Conservation (phyloP, 2,329 filamentous ascomycete genomes). For the Penicillium sp. region DNA sequence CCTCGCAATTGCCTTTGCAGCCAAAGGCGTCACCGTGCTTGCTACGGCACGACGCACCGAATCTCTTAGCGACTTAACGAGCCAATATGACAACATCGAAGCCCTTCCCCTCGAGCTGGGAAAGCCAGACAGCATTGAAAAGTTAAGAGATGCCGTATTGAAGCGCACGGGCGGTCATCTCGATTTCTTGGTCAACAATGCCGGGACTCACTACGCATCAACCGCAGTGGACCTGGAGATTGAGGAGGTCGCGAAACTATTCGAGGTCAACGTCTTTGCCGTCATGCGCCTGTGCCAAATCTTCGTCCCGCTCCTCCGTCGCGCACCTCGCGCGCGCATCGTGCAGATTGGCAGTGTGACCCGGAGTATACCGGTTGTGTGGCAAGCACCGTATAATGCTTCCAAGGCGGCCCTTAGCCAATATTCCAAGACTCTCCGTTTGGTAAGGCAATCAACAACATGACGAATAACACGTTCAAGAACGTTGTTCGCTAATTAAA, state of each 20-base stretch:
- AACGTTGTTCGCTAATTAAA: too few relatives aligned
- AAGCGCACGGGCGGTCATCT: conserved; percentile 12
- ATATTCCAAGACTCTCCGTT: conserved; percentile 4
- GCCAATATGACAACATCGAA: conserved; percentile 3
- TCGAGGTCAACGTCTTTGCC: conserved; percentile 13
- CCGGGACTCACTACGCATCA: conserved; percentile 10
- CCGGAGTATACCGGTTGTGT: conserved; percentile 5
- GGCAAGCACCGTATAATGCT: conserved; percentile 7
- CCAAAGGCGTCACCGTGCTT: conserved; percentile 5
- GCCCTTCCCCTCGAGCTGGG: not conserved
- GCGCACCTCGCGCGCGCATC: conserved; percentile 17
- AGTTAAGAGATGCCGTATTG: not conserved
- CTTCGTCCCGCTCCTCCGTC: conserved; percentile 23
- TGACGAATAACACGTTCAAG: too few relatives aligned
- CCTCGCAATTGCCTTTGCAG: conserved; percentile 7
- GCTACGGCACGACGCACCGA: conserved; percentile 7
- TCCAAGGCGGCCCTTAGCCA: conserved; percentile 13
- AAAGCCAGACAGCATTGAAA: not conserved
- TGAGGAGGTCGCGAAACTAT: not conserved
- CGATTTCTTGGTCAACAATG: conserved; percentile 21
- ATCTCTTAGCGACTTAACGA: conserved; percentile 1
- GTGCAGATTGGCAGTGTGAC: conserved; percentile 29
- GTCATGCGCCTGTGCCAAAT: conserved; percentile 25
- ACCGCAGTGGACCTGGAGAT: conserved; percentile 4
- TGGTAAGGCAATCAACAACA: not conserved